Conservation (phyloP, 768 basidiomycete species). For the Termitomyces sp. region DNA sequence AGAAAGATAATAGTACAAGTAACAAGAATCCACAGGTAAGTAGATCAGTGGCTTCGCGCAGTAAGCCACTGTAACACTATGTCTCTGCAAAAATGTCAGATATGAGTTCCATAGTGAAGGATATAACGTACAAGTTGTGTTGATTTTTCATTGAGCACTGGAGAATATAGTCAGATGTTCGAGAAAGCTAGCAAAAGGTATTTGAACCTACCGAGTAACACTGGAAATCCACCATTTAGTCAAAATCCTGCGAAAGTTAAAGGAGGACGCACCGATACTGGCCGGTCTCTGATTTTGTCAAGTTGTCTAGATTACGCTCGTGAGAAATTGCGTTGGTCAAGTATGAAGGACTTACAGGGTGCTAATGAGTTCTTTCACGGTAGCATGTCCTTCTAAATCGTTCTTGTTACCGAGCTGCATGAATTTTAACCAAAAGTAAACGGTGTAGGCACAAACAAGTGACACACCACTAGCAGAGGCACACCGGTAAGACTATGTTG, state of each 20-base stretch:
- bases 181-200: neutral
- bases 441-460: neutral
- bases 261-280: slow-evolving; percentile 73
- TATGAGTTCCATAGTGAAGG: neutral
- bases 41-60: slow-evolving; percentile 59
- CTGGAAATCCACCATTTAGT: slow-evolving; percentile 28
- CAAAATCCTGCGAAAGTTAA: neutral
- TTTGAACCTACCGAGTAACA: slow-evolving; percentile 68
- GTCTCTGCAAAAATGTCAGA: slow-evolving; percentile 44
- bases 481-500: slow-evolving; percentile 66
- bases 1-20: slow-evolving; percentile 1
- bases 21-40: neutral
- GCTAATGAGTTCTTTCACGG: slow-evolving; percentile 81
- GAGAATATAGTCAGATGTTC: slow-evolving; percentile 1
- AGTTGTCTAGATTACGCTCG: slow-evolving; percentile 48
- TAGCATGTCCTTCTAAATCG: slow-evolving; percentile 71
- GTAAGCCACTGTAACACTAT: slow-evolving; percentile 89
- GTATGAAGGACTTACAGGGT: slow-evolving; percentile 50
- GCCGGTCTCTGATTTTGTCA: slow-evolving; percentile 74
- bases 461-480: slow-evolving; percentile 77
- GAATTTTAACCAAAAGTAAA: neutral
- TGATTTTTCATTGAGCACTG: slow-evolving; percentile 97
- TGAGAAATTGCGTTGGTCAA: neutral
- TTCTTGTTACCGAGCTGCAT: slow-evolving; percentile 89
- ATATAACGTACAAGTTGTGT: slow-evolving; percentile 73